Percentiles rank a stretch among this genome's conserved stretches.
Conservation (phyloP, 2,329 filamentous ascomycete species). For the Fusarium stilboides region DNA sequence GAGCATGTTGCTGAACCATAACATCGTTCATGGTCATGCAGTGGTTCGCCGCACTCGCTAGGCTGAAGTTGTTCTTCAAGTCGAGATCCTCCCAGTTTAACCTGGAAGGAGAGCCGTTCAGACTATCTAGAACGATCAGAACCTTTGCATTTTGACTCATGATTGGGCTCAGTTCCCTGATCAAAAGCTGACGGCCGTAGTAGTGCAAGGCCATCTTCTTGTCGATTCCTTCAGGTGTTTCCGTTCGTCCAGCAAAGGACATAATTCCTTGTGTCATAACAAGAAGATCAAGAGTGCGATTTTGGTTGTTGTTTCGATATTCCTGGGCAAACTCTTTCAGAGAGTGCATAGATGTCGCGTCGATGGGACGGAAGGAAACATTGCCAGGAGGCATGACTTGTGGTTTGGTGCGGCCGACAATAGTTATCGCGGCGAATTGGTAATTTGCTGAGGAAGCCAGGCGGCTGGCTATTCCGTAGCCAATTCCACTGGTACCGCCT, state of each 20-base stretch:
- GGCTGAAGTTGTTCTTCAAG: constrained; percentile 54
- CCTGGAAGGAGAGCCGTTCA: constrained; percentile 50
- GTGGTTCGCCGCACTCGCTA: constrained; percentile 55
- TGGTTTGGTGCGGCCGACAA: constrained; percentile 53
- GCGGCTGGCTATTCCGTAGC: constrained; percentile 56
- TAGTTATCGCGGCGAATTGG: constrained; percentile 48
- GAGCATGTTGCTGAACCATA: constrained; percentile 55
- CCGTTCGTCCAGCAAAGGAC: constrained; percentile 54
- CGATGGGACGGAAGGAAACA: constrained; percentile 52
- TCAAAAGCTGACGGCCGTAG: constrained; percentile 62
- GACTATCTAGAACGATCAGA: constrained; percentile 56
- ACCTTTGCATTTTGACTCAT: constrained; percentile 56
- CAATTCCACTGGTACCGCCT: constrained; percentile 55
- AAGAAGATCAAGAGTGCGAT: constrained; percentile 54
- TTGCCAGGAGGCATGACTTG: constrained; percentile 50
- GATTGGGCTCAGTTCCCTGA: constrained; percentile 57
- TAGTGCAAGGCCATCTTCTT: constrained; percentile 62
- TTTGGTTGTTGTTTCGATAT: constrained; percentile 32
- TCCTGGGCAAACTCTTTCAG: constrained; percentile 53
- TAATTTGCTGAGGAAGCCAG: constrained; percentile 47
- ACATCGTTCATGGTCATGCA: constrained; percentile 58
- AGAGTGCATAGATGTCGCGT: constrained; percentile 53
- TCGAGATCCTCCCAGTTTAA: constrained; percentile 59
- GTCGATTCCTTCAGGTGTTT: constrained; percentile 62
- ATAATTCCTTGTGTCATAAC: constrained; percentile 58